These are phyloP conservation scores for Lanmaoa pseudosensibilis DNA, from an alignment of 768 basidiomycete species.

Conservation along the genomic window DNA sequence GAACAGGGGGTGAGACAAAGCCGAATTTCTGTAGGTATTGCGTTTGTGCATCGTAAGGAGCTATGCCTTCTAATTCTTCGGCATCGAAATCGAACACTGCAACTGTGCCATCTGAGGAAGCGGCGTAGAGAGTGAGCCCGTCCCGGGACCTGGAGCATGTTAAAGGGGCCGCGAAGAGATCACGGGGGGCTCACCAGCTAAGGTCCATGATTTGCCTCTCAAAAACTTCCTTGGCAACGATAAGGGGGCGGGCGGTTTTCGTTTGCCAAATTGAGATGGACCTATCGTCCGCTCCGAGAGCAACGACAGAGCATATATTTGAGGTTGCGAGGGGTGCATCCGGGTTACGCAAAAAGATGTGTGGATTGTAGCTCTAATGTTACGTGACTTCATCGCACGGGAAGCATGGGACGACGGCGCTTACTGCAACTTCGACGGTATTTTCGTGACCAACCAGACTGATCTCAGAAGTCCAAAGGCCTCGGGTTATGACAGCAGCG, in stretches of 20 bases:
- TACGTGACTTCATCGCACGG: slow-evolving; percentile 4
- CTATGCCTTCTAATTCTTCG: slow-evolving; percentile 79
- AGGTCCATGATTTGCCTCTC: slow-evolving; percentile 94
- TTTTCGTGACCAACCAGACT: slow-evolving; percentile 97
- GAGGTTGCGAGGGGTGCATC: slow-evolving; percentile 64
- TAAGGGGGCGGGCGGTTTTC: slow-evolving; percentile 83
- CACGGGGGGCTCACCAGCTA: slow-evolving; percentile 70
- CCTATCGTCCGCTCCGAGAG: slow-evolving; percentile 90
- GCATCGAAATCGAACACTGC: slow-evolving; percentile 83
- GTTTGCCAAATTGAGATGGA: slow-evolving; percentile 97
- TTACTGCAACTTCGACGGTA: slow-evolving; percentile 91
- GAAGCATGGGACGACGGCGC: slow-evolving; percentile 26
- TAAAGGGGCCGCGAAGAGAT: background rate
- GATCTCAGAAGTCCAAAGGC: slow-evolving; percentile 87
- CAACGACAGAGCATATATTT: slow-evolving; percentile 90
- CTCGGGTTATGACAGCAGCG: slow-evolving; percentile 90
- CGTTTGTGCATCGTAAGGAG: slow-evolving; percentile 68
- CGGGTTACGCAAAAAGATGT: slow-evolving; percentile 84
- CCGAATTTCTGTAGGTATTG: slow-evolving; percentile 83
- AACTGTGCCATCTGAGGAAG: slow-evolving; percentile 94
- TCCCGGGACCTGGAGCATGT: slow-evolving; percentile 75
- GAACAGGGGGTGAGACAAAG: slow-evolving; percentile 65
- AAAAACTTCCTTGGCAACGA: slow-evolving; percentile 93
- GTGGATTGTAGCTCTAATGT: slow-evolving; percentile 76
- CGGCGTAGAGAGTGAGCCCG: slow-evolving; percentile 89